Base-by-base conservation (phyloP, 805 yeast species). In the Metschnikowia anglica region DNA sequence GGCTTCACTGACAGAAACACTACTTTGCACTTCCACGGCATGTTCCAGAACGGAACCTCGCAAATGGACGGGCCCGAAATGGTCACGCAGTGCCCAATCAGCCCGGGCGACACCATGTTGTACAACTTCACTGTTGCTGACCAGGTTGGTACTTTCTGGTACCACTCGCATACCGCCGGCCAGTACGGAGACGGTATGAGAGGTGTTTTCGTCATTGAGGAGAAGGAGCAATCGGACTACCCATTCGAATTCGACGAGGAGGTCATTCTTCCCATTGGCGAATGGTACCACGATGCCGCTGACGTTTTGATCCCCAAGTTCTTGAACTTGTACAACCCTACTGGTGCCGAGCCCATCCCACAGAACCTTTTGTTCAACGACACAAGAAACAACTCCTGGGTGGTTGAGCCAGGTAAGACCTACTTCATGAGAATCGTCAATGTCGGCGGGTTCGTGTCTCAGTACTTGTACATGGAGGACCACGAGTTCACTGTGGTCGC, bases 341-440 rank as follows among this genome's bases (percentile, higher is more conserved):
- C 97, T 8, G 99, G 99, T 59, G 97, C 98, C 33, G 99, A 93
- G 70, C 99, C 99, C 39, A 82, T 93, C 54, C 99, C 99, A 7
- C 85, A 86, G 52, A 72, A 76, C 61, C 65, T 85, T 54, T 74
- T 93, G 55, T 72, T 89, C 63, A 91, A 91, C 69, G 88, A 89
- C 60, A 83, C 96, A 10, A 77, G 73, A 58, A 84, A 85, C 65
- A 70, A 77, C 58, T 78, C 90, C n/a, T 80, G 88, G 85, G 52
- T 67, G 7, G 95, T 91, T 43, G 60, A 86, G 68, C 96, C 98
- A 6, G 80, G 81, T 67, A 88, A 80, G 28, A 90, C 97, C 13
- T 93, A 93, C 63, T 68, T 85, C 54, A 53, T 93, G 49, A 79
- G 96, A 61, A 66, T 93, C 43, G 76, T 85, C 57, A 93, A 91